Base-by-base conservation (phyloP, 257 asterid genomes). In the Ilex asprella region DNA sequence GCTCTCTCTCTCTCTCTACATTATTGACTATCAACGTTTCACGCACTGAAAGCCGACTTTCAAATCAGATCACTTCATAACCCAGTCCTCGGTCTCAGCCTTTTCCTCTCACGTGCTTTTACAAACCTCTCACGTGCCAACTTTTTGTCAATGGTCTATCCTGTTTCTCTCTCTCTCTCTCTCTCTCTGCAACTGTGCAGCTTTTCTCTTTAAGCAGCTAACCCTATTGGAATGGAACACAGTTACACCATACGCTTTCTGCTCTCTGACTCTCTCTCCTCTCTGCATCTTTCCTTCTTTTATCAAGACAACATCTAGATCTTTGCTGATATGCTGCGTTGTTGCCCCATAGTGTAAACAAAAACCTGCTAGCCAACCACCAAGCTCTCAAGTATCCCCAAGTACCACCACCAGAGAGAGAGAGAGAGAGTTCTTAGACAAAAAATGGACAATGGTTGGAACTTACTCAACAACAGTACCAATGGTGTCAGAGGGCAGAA, bases 391-490 rank as follows among this genome's bases (percentile, higher is more conserved):
- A 46, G n/a, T 14, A 10, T 12, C 6, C n/a, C 11, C 52, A 46
- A 2, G 4, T 46, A 46, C 4, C 13, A 46, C 52, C 7, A 41
- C 47, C 61, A 16, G 61, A 62, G 39, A 35, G 44, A 29, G 55
- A 55, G 65, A n/a, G 60, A 58, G 9, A 35, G 30, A 1, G 46
- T 56, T 43, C 60, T 59, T 58, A 54, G 30, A 35, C 53, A 58
- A 46, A 54, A 54, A 10, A 84, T 84, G 92, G 91, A 81, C 60
- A 81, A 75, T 59, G 52, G 69, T 55, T 77, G 81, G 82, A 69
- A 66, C 46, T 67, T 76, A 66, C 71, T 71, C 70, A 68, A 71
- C 62, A 64, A 52, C 69, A 59, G 51, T 41, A 49, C 13, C 35
- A 39, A n/a, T 57, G 44, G 39, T 30, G 46, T 6, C 27, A 59